Evolutionary conservation across 345 rosid genomes (phyloP).

Genomic region (Geranium brycei): DNA sequence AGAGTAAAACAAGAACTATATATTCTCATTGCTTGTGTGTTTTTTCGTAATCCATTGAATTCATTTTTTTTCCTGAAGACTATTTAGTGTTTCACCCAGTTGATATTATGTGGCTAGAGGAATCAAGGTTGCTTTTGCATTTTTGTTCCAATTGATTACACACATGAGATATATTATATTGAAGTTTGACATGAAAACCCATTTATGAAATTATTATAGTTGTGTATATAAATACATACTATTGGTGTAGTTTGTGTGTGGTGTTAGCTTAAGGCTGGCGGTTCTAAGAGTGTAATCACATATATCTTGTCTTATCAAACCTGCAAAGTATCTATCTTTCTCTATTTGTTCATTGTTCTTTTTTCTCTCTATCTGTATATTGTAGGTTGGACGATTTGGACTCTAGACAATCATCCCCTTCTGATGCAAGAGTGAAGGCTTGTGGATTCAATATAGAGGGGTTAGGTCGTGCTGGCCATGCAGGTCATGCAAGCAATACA

Average conservation of each 20-base stretch:
- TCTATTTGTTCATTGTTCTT: constrained; percentile 2
- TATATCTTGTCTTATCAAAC: not conserved
- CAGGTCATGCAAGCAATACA: constrained; percentile 31
- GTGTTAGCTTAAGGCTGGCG: not conserved
- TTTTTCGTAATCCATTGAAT: no score
- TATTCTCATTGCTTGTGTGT: not conserved
- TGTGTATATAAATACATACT: not conserved
- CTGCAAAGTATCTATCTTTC: not conserved
- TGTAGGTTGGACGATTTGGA: constrained; percentile 91
- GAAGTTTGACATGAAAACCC: not conserved
- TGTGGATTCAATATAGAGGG: constrained; percentile 69
- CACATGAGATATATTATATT: not conserved
- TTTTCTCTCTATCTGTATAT: constrained; percentile 9
- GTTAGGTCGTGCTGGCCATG: constrained; percentile 28
- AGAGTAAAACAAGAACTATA: not conserved
- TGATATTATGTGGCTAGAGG: not conserved
- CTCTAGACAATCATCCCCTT: constrained; percentile 58
- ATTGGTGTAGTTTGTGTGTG: not conserved
- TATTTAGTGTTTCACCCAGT: not conserved
- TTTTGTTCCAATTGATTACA: not conserved
- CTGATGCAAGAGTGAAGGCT: constrained; percentile 43
- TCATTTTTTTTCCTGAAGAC: not conserved
- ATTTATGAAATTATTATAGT: not conserved
- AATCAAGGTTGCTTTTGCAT: not conserved
- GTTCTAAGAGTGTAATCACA: not conserved